phyloP scores from a whole-genome alignment of 768 basidiomycete species.

The Suillus weaverae region DNA sequence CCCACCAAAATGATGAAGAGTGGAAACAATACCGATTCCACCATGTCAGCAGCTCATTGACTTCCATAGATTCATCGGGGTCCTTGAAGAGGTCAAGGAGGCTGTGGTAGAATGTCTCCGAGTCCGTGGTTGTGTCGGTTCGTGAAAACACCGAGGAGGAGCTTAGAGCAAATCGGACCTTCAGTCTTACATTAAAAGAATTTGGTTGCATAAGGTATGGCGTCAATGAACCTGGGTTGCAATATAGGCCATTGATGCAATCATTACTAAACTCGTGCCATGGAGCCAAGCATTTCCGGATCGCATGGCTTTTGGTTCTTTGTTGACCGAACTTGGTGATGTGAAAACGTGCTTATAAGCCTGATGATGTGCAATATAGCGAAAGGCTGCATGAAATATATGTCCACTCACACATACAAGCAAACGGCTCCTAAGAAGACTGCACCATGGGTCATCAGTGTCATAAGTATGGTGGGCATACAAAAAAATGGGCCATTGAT shows the following conservation, averaged over 20 bases:
- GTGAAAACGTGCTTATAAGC: slow-evolving; percentile 32
- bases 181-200: no score
- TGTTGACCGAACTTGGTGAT: slow-evolving; percentile 30
- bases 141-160: slow-evolving; percentile 19
- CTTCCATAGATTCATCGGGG: slow-evolving; percentile 18
- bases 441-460: slow-evolving; percentile 26
- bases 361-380: slow-evolving; percentile 14
- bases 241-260: slow-evolving; percentile 21
- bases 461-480: slow-evolving; percentile 22
- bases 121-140: slow-evolving; percentile 23
- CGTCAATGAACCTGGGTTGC: slow-evolving; percentile 17
- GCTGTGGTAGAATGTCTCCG: no score
- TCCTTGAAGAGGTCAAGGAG: slow-evolving; percentile 23
- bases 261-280: slow-evolving; percentile 6
- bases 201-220: no score
- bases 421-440: slow-evolving; percentile 21
- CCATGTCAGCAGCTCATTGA: slow-evolving; percentile 17
- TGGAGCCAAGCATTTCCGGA: no score
- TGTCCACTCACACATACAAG: slow-evolving; percentile 20
- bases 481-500: slow-evolving; percentile 30
- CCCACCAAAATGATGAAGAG: background rate
- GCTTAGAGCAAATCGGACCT: slow-evolving; percentile 20
- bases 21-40: slow-evolving; percentile 17
- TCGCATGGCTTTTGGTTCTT: slow-evolving; percentile 24
- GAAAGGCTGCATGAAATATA: background rate